phyloP scores from a whole-genome alignment of 1,284 basidiomycete species.

The Ceratobasidium sp. region DNA sequence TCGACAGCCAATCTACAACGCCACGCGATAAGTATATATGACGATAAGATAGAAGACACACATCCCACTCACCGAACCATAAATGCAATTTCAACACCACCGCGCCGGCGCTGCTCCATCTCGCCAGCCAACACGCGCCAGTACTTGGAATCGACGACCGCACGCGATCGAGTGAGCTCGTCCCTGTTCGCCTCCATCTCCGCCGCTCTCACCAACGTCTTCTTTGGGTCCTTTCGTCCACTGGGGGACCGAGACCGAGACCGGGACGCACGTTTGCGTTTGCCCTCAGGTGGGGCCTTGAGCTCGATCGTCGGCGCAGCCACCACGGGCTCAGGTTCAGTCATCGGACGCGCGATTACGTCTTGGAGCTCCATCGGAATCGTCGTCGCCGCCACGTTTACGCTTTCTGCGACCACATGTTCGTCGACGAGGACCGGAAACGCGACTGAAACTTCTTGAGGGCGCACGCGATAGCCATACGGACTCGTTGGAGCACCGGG shows the following conservation, averaged over 20 bases:
- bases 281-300: slow-evolving; percentile 16
- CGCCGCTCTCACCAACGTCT: neutral
- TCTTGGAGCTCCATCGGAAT: slow-evolving; percentile 11
- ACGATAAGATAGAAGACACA: neutral
- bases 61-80: slow-evolving; percentile 28
- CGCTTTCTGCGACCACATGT: neutral
- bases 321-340: neutral
- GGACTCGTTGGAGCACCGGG: slow-evolving; percentile 30
- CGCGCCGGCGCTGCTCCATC: slow-evolving; percentile 31
- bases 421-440: slow-evolving; percentile 15
- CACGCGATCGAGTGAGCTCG: slow-evolving; percentile 12
- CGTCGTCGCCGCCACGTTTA: slow-evolving; percentile 12
- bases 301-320: slow-evolving; percentile 1
- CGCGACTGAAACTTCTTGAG: slow-evolving; percentile 14
- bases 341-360: neutral
- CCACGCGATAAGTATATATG: neutral
- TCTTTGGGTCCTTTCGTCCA: neutral
- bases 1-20: slow-evolving; percentile 15
- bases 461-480: slow-evolving; percentile 35
- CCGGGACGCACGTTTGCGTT: neutral
- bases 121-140: slow-evolving; percentile 32
- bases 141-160: slow-evolving; percentile 28
- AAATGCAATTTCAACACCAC: slow-evolving; percentile 19
- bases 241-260: slow-evolving; percentile 18
- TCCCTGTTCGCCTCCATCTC: slow-evolving; percentile 6